Percentiles rank a stretch among this genome's conserved stretches.
These are phyloP conservation scores for Dendrobium officinale DNA, from an alignment of 106 monocot species.

Conservation along the genomic window DNA sequence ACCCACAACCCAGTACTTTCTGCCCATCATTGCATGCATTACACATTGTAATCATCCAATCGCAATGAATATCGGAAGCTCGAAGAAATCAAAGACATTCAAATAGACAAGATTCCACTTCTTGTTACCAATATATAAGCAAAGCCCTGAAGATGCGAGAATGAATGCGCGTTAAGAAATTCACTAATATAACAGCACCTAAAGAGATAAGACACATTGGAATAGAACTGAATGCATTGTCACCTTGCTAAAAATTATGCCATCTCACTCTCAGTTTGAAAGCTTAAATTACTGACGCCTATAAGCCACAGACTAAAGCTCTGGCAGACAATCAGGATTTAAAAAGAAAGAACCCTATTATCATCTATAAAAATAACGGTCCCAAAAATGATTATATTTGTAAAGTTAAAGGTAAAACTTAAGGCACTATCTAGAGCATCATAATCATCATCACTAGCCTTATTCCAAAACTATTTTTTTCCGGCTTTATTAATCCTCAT, in stretches of 20 bases:
- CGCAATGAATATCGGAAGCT: conserved; percentile 7
- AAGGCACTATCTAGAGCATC: too few species aligned
- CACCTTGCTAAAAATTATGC: not conserved
- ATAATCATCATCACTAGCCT: too few species aligned
- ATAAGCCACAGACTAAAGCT: not conserved
- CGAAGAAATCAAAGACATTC: conserved; percentile 7
- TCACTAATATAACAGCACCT: not conserved
- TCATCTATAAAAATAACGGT: not conserved
- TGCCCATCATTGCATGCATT: conserved; percentile 12
- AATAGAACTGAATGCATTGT: not conserved
- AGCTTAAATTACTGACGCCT: not conserved
- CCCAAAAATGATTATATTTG: not conserved
- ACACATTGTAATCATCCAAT: conserved; percentile 23
- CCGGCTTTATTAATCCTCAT: not conserved
- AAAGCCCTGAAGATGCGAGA: conserved; percentile 8
- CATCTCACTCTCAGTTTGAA: not conserved
- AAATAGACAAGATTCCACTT: conserved; percentile 10
- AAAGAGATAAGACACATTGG: conserved; percentile 1
- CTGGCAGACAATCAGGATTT: not conserved
- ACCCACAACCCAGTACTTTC: conserved; percentile 2
- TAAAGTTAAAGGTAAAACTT: not conserved
- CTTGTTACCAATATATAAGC: conserved; percentile 5
- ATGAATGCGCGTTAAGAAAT: not conserved
- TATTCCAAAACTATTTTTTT: not conserved
- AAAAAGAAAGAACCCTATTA: not conserved